Evolutionary conservation across 176 grass and related monocot species (phyloP).

Genomic region (Carex cristatella): DNA sequence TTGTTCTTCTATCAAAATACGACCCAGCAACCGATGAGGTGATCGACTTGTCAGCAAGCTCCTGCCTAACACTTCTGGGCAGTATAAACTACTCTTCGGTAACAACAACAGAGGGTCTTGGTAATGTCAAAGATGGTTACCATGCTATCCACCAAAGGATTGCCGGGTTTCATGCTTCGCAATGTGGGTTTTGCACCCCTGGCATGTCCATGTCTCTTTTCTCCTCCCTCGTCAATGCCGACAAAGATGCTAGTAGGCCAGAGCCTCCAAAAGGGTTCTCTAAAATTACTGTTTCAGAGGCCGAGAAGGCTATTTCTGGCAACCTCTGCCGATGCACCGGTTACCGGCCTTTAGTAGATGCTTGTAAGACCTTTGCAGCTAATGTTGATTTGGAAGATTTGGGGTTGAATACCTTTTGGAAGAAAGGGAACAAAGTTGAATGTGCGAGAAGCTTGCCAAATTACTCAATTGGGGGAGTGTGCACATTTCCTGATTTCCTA

Average conservation of each 20-base stretch:
- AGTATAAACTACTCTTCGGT: constrained; percentile 60
- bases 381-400: constrained; percentile 77
- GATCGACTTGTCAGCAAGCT: constrained; percentile 48
- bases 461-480: constrained; percentile 42
- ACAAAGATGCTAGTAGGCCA: constrained; percentile 46
- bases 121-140: constrained; percentile 45
- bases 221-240: constrained; percentile 62
- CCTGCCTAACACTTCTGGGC: constrained; percentile 67
- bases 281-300: constrained; percentile 49
- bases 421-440: constrained; percentile 33
- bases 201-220: constrained; percentile 94
- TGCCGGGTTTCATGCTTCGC: constrained; percentile 75
- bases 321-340: constrained; percentile 79
- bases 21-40: constrained; percentile 51
- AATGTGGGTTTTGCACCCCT: constrained; percentile 81
- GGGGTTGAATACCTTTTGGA: constrained; percentile 71
- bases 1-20: constrained; percentile 61
- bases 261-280: constrained; percentile 60
- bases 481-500: constrained; percentile 50
- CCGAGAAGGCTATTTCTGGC: constrained; percentile 56
- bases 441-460: constrained; percentile 38
- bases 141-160: constrained; percentile 71
- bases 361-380: constrained; percentile 75
- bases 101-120: constrained; percentile 68
- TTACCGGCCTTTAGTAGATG: constrained; percentile 65